Evolutionary conservation across 768 basidiomycete genomes (phyloP).

Genomic region (Rhodotorula diobovata): DNA sequence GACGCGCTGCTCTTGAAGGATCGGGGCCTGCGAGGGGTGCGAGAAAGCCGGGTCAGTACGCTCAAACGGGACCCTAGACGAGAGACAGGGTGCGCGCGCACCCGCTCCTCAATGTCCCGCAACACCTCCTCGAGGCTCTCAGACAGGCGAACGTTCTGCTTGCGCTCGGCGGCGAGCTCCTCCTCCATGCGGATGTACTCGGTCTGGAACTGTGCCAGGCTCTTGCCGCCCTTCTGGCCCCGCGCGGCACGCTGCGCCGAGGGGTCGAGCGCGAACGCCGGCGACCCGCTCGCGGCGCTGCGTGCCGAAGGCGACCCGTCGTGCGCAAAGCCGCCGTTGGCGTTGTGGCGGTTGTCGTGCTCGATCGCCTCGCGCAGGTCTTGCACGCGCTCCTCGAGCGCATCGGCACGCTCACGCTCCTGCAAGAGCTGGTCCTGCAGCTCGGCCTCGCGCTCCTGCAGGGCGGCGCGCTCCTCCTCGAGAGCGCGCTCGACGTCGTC

Average conservation of each 20-base stretch:
- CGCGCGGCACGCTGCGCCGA: conserved; percentile 79
- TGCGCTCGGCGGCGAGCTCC: conserved; percentile 67
- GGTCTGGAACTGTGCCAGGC: conserved; percentile 89
- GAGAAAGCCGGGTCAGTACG: not conserved
- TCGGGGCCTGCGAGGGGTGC: conserved; percentile 65
- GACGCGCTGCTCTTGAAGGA: conserved; percentile 78
- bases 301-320: conserved; percentile 35
- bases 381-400: conserved; percentile 36
- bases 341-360: conserved; percentile 6
- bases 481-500: conserved; percentile 77
- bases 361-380: conserved; percentile 43
- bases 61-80: not conserved
- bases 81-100: conserved; percentile 48
- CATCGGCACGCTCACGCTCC: conserved; percentile 64
- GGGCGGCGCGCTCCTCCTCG: conserved; percentile 65
- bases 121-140: conserved; percentile 72
- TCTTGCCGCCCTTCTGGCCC: conserved; percentile 63
- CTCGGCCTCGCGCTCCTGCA: conserved; percentile 62
- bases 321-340: not conserved
- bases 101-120: conserved; percentile 84
- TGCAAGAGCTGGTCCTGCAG: conserved; percentile 67
- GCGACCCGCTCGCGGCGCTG: conserved; percentile 47
- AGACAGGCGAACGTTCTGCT: conserved; percentile 81
- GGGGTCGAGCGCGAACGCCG: conserved; percentile 64
- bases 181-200: conserved; percentile 84